Conservation (phyloP, 1,284 basidiomycete genomes). For the Tremellales sp. region DNA sequence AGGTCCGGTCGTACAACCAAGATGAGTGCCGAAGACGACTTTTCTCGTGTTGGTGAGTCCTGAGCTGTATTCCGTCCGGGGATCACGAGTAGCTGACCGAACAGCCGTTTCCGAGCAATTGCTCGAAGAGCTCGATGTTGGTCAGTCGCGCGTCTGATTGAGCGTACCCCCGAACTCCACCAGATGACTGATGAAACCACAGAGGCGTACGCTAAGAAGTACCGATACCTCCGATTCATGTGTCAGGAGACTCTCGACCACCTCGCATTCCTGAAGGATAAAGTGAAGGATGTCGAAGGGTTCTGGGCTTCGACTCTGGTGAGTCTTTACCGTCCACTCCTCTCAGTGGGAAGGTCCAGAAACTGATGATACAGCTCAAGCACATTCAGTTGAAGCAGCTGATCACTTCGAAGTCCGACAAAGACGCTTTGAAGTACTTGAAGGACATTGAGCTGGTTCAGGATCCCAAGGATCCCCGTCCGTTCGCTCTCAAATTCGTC, state of each 20-base stretch:
- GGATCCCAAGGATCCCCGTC: slow-evolving; percentile 42
- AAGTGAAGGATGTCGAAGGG: slow-evolving; percentile 33
- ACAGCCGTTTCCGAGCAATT: slow-evolving; percentile 17
- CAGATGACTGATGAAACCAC: not conserved
- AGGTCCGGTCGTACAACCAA: too few species aligned
- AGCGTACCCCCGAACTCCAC: not conserved
- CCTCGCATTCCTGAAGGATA: slow-evolving; percentile 22
- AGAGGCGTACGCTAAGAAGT: not conserved
- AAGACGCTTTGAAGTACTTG: slow-evolving; percentile 41
- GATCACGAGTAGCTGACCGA: slow-evolving; percentile 2
- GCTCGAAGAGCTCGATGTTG: slow-evolving; percentile 14
- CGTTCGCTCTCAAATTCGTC: slow-evolving; percentile 45
- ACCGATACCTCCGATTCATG: slow-evolving; percentile 18
- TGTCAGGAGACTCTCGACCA: slow-evolving; percentile 26
- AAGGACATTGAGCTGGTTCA: slow-evolving; percentile 42
- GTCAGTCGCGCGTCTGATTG: slow-evolving; percentile 10
- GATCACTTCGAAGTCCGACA: slow-evolving; percentile 32
- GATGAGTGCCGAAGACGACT: too few species aligned
- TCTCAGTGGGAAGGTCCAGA: not conserved
- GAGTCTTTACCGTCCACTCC: slow-evolving; percentile 2
- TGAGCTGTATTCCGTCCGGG: too few species aligned
- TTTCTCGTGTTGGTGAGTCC: too few species aligned
- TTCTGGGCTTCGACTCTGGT: slow-evolving; percentile 43
- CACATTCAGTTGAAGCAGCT: slow-evolving; percentile 19
- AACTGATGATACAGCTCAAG: slow-evolving; percentile 17